phyloP scores from a whole-genome alignment of 345 rosid genomes.

The Citrus reticulata region DNA sequence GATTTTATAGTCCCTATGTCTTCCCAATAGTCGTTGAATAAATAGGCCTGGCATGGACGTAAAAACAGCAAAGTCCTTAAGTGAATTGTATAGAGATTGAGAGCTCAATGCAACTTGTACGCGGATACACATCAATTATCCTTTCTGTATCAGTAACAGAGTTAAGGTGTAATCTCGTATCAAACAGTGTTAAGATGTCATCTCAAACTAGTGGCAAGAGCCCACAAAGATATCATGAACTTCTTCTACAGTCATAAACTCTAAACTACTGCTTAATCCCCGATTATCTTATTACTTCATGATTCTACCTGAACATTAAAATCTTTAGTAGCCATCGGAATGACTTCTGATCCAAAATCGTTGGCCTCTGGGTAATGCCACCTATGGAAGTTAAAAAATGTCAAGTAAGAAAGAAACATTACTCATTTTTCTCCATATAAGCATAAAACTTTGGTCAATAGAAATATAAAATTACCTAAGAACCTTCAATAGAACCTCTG shows the following conservation, averaged over 20 bases:
- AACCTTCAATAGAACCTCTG: constrained; percentile 66
- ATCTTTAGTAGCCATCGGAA: constrained; percentile 59
- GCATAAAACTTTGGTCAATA: too few species aligned
- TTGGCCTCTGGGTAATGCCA: constrained; percentile 64
- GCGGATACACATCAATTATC: neutral
- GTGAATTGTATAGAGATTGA: neutral
- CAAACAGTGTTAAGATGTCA: neutral
- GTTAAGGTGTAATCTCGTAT: too few species aligned
- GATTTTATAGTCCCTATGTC: constrained; percentile 86
- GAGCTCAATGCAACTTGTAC: neutral
- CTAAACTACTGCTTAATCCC: neutral
- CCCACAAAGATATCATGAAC: neutral
- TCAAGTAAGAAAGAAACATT: constrained; percentile 38
- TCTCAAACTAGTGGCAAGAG: neutral
- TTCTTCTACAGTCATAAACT: neutral
- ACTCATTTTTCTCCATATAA: constrained; percentile 15
- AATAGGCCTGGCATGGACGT: constrained; percentile 68
- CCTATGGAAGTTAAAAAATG: constrained; percentile 21
- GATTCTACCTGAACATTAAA: constrained; percentile 60
- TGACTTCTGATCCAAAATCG: constrained; percentile 87
- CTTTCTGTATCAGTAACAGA: neutral
- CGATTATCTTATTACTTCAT: neutral
- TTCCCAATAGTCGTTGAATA: constrained; percentile 90
- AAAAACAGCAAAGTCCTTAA: neutral
- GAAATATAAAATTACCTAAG: constrained; percentile 27